Evolutionary conservation across 176 grass and related monocot genomes (phyloP), one percentile per base, ranked within the genome.

Genomic region (Melocanna baccifera): DNA sequence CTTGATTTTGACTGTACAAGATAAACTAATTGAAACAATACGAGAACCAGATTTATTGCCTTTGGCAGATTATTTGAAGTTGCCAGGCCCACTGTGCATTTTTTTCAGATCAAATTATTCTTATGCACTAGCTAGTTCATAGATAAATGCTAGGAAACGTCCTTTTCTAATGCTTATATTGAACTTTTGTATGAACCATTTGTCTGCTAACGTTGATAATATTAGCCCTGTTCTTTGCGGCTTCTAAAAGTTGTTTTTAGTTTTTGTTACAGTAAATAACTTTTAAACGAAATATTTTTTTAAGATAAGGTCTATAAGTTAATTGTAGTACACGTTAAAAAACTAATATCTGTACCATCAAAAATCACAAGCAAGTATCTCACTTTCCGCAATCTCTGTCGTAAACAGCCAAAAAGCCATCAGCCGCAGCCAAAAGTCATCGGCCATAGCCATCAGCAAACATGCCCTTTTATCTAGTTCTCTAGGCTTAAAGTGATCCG

Each of bases 131-230:
- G n/a, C n/a, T 36, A 36, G 57, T n/a, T 20, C 16, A 22, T 39
- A 37, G 32, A 75, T 39, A 56, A n/a, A 57, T 58, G 5, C 73
- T 57, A 76, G 32, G 4, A 55, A 37, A 55, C 19, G 51, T 65
- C 23, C 34, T 73, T 86, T 86, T 72, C 16, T 79, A 36, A 73
- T 65, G 30, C 46, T 80, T 73, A 34, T n/a, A 67, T 26, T n/a
- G 19, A 37, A 56, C 36, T 87, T 67, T 58, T 19, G 1, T 66
- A n/a, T 12, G 30, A 32, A 81, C 58, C 69, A 66, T 74, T 81
- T 81, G 59, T 67, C 69, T 81, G 58, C 46, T 46, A 47, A 86
- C 18, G 12, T 39, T 10, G 16, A 39, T 67, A 67, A n/a, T n/a
- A n/a, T n/a, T n/a, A n/a, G n/a, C n/a, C n/a, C n/a, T n/a, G n/a